Evolutionary conservation across 2,329 filamentous ascomycete species (phyloP).

Genomic region (Trematosphaeria pertusa): DNA sequence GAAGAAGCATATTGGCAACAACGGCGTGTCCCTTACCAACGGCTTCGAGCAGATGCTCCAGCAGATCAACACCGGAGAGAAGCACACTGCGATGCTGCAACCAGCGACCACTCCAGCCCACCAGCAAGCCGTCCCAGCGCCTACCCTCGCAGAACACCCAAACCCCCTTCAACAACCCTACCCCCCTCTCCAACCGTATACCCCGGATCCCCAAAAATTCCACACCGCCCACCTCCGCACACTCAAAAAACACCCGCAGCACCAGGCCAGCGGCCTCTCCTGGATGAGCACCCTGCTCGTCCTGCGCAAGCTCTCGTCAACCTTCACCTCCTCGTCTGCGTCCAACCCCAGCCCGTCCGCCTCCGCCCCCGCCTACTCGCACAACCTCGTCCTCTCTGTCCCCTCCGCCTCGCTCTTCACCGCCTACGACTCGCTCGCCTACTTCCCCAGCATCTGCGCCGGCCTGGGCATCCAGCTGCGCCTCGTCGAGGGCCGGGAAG

Average conservation of each 20-base stretch:
- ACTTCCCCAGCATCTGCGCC: slow-evolving; percentile 21
- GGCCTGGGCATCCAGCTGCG: slow-evolving; percentile 24
- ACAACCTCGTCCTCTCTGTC: slow-evolving; percentile 22
- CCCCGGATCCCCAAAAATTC: neutral
- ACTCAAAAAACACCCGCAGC: slow-evolving; percentile 14
- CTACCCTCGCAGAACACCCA: neutral
- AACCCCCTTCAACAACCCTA: neutral
- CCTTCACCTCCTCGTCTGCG: neutral
- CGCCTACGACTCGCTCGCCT: slow-evolving; percentile 13
- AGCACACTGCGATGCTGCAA: too few relatives aligned
- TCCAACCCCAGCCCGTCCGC: slow-evolving; percentile 19
- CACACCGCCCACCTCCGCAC: neutral
- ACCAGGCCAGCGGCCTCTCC: slow-evolving; percentile 14
- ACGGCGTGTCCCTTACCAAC: too few relatives aligned
- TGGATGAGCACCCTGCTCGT: slow-evolving; percentile 17
- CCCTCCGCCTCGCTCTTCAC: slow-evolving; percentile 13
- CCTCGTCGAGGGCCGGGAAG: slow-evolving; percentile 13
- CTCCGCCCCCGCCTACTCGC: slow-evolving; percentile 16
- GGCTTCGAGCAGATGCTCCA: too few relatives aligned
- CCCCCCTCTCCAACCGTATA: neutral
- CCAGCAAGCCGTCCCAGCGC: too few relatives aligned
- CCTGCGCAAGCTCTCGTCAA: slow-evolving; percentile 21
- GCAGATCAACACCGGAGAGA: too few relatives aligned
- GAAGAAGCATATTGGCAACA: too few relatives aligned
- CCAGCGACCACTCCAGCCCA: too few relatives aligned